Evolutionary conservation across 176 grass and related monocot genomes (phyloP), one percentile per base, ranked within the genome.

Genomic region (Oryza meridionalis): DNA sequence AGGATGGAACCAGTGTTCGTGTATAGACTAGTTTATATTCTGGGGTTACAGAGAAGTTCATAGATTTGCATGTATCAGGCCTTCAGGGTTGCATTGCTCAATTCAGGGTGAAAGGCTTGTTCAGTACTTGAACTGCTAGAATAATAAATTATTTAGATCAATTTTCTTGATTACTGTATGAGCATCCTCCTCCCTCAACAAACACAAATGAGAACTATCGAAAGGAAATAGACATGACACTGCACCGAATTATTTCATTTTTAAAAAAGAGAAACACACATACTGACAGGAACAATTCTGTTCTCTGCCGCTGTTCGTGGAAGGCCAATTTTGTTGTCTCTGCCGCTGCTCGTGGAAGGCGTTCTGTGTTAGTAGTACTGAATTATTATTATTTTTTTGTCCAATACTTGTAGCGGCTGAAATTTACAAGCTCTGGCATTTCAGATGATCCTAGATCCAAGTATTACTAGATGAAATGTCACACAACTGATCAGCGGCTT

Each of bases 21-120:
- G 83, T 77, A 81, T 81, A 89, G 16, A 58, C 35, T 45, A 72
- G 12, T 66, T 72, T 71, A 71, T 72, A 13, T 65, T 76, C 19
- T 11, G 63, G 69, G 40, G 70, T 37, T 32, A 70, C 21, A 31
- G 9, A 37, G 29, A 70, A 63, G 63, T 70, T 81, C 71, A 4
- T 73, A 51, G 22, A 76, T 81, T 81, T 85, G 40, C 82, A 46
- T 65, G 82, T 85, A 85, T n/a, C 22, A 58, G 51, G 17, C 17
- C 16, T 58, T 62, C 55, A 75, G 63, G 70, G 26, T 69, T 7
- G 43, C 2, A 5, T 21, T 82, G 80, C 33, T 44, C 51, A 45
- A 62, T 72, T 24, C 24, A 58, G 15, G 50, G 43, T 29, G 66
- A 40, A 70, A 69, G 66, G 19, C 22, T 4, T 40, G 29, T 69